phyloP scores from a whole-genome alignment of 2,329 filamentous ascomycete species.

The Fusarium pseudonygamai region DNA sequence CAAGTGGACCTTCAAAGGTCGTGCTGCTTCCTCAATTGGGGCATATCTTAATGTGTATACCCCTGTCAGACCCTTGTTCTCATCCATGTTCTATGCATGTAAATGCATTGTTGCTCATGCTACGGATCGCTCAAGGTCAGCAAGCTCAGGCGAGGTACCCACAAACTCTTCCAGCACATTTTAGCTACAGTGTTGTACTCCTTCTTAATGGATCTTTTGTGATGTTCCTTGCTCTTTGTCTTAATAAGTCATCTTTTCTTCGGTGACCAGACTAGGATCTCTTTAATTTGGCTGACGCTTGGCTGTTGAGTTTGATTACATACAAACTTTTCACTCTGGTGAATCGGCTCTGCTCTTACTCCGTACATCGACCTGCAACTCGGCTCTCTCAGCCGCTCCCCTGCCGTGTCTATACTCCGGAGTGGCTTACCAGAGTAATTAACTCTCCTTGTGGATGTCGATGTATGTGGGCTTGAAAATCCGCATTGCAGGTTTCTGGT shows the following conservation, averaged over 20 bases:
- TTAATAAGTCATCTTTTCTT: constrained; percentile 9
- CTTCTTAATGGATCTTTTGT: constrained; percentile 28
- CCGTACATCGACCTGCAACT: constrained; percentile 10
- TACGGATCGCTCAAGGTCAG: constrained; percentile 22
- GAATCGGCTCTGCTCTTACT: constrained; percentile 9
- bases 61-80: constrained; percentile 24
- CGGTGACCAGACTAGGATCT: constrained; percentile 1
- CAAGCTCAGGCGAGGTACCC: constrained; percentile 32
- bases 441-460: constrained; percentile 20
- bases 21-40: constrained; percentile 37
- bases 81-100: constrained; percentile 35
- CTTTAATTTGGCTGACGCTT: constrained; percentile 20
- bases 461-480: constrained; percentile 22
- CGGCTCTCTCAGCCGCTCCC: constrained; percentile 13
- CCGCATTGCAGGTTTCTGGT: constrained; percentile 22
- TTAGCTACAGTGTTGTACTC: constrained; percentile 33
- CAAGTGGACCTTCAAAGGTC: constrained; percentile 24
- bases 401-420: constrained; percentile 8
- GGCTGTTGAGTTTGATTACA: constrained; percentile 25
- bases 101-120: constrained; percentile 38
- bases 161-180: constrained; percentile 31
- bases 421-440: constrained; percentile 33
- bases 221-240: constrained; percentile 23
- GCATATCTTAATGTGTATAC: constrained; percentile 25
- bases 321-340: constrained; percentile 4